A percentile compares a stretch with the other conserved stretches of the same genome.
Evolutionary conservation across 225 moss, liverwort and hornwort species (phyloP).

Genomic region (Bryum argenteum): DNA sequence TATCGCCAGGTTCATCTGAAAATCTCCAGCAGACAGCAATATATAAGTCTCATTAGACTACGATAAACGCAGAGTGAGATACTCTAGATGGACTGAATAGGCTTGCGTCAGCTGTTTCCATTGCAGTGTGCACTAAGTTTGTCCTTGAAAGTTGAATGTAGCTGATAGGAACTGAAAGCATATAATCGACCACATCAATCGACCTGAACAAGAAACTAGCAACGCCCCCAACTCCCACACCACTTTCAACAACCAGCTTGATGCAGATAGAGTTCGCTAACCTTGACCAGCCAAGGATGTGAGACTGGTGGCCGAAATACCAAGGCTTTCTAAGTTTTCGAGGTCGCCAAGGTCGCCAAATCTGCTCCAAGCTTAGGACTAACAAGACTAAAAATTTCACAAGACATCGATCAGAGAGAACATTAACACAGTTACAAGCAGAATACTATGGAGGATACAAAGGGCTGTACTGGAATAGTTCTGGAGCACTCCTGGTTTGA

Average conservation of each 20-base stretch:
- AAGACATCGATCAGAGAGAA: slow-evolving; percentile 8
- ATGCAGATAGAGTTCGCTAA: slow-evolving; percentile 19
- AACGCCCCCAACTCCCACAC: not conserved
- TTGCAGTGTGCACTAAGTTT: not conserved
- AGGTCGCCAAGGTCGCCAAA: slow-evolving; percentile 51
- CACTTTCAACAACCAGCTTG: not conserved
- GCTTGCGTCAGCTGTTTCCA: not conserved
- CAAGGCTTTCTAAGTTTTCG: slow-evolving; percentile 56
- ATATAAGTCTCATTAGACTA: slow-evolving; percentile 5
- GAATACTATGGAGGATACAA: slow-evolving; percentile 45
- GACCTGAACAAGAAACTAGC: slow-evolving; percentile 6
- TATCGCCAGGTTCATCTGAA: slow-evolving; percentile 41
- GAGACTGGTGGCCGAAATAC: slow-evolving; percentile 61
- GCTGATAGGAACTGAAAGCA: not conserved
- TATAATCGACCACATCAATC: slow-evolving; percentile 15
- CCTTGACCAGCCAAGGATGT: slow-evolving; percentile 51
- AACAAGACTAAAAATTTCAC: not conserved
- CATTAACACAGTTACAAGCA: slow-evolving; percentile 4
- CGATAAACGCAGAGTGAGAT: slow-evolving; percentile 5
- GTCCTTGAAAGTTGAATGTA: slow-evolving; percentile 3
- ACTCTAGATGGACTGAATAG: not conserved
- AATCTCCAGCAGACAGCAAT: slow-evolving; percentile 15
- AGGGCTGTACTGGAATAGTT: slow-evolving; percentile 45
- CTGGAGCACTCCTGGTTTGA: slow-evolving; percentile 15
- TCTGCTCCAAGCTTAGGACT: slow-evolving; percentile 53